Percentiles rank a stretch among this genome's conserved stretches.
phyloP scores from a whole-genome alignment of 345 rosid genomes.

The Sisymbrium irio region DNA sequence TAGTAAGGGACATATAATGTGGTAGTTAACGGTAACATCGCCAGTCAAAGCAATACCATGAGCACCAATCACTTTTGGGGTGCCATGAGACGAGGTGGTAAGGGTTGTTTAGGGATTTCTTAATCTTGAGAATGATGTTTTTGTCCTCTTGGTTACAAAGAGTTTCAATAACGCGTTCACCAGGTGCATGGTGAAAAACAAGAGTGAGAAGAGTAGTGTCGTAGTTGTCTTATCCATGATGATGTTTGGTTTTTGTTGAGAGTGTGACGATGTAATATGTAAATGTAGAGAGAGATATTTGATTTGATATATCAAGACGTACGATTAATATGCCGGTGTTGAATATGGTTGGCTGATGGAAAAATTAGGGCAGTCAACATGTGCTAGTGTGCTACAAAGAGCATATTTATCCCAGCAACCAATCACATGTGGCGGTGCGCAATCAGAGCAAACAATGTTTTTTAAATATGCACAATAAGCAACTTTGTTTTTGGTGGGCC shows the following conservation, averaged over 20 bases:
- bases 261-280: not conserved
- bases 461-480: no score
- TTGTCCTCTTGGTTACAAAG: slow-evolving; percentile 59
- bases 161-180: slow-evolving; percentile 31
- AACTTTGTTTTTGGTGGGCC: no score
- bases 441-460: no score
- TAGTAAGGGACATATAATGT: slow-evolving; percentile 50
- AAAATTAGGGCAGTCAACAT: not conserved
- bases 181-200: slow-evolving; percentile 24
- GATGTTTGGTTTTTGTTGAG: not conserved
- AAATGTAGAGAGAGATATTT: not conserved
- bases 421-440: no score
- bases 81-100: no score
- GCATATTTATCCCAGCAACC: no score
- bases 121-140: slow-evolving; percentile 52
- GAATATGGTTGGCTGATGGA: no score
- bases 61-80: no score
- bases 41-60: no score
- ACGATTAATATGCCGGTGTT: not conserved
- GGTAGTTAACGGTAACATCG: slow-evolving; percentile 49
- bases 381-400: no score
- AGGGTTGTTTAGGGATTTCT: slow-evolving; percentile 10
- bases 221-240: slow-evolving; percentile 22
- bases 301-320: slow-evolving; percentile 7
- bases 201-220: slow-evolving; percentile 13